Conservation (phyloP, 805 yeast genomes). For the Myxozyma lipomycoides region DNA sequence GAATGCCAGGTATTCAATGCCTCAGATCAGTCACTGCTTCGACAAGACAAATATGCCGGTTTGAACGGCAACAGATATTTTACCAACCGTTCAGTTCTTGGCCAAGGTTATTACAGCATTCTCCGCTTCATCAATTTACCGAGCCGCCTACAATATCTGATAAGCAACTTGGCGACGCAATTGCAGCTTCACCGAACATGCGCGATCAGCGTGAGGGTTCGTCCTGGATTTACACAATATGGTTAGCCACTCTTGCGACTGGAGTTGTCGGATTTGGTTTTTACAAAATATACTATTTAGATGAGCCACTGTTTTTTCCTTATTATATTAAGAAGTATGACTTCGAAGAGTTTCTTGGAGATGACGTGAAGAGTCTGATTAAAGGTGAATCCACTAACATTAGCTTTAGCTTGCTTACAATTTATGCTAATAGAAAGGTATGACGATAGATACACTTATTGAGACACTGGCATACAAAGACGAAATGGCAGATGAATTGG, state of each 20-base stretch:
- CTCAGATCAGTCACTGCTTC: no score
- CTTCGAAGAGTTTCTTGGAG: slow-evolving; percentile 20
- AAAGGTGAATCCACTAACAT: slow-evolving; percentile 2
- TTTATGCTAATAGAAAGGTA: slow-evolving; percentile 5
- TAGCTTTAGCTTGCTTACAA: neutral
- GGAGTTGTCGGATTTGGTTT: slow-evolving; percentile 32
- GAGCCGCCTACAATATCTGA: slow-evolving; percentile 9
- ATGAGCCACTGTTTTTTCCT: slow-evolving; percentile 19
- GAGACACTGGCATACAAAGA: slow-evolving; percentile 24
- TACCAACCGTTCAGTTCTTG: no score
- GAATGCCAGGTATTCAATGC: no score
- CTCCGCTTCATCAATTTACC: slow-evolving; percentile 8
- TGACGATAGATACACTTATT: slow-evolving; percentile 17
- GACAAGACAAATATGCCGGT: no score
- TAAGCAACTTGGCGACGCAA: slow-evolving; percentile 24
- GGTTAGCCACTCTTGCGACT: neutral
- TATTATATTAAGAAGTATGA: slow-evolving; percentile 19
- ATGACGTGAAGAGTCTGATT: slow-evolving; percentile 4
- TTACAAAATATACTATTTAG: slow-evolving; percentile 9
- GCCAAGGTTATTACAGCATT: no score
- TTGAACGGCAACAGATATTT: no score
- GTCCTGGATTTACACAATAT: slow-evolving; percentile 1
- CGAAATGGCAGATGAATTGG: slow-evolving; percentile 11
- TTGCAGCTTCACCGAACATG: slow-evolving; percentile 5
- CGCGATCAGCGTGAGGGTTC: neutral